Base-by-base conservation (phyloP, 1,284 basidiomycete genomes). In the Leucoagaricus sp. region DNA sequence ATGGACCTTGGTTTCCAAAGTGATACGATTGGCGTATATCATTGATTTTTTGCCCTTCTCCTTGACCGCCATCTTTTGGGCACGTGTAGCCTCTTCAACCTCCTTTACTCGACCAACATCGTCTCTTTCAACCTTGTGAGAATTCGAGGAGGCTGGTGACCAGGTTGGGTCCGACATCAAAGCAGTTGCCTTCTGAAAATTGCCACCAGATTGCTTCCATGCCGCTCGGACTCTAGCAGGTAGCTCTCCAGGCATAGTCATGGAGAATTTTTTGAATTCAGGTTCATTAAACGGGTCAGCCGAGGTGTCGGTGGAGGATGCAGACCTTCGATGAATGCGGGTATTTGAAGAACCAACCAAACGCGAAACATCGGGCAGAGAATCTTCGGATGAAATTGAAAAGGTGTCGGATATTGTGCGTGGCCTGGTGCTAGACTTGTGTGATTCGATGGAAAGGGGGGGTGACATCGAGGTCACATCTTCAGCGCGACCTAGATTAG, bases 21-120 rank as follows among this genome's bases (percentile, higher is more conserved):
- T 71, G 34, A 75, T 68, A 57, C 86, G 82, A 60, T 85, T 87
- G 49, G 85, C 85, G 62, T 91, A 91, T 55, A 91, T 91, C 67
- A 84, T 77, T 10, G 89, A 91, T 66, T 83, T 86, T 68, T 87
- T 89, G 10, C 85, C 89, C 69, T 87, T 85, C 70, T 89, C 86
- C 65, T 78, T 85, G 55, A 77, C 77, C 33, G 84, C 83, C 19
- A 78, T 80, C 57, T 85, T 78, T 61, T 79, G 80, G 1, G 85
- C 86, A 63, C 83, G 85, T 25, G 74, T 79, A 12, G 84, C 85
- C 61, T 90, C 86, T 48, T 89, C 86, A 25, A 89, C 68, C 63
- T 89, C 88, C 58, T 79, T 82, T 25, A 89, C 85, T 51, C 85
- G 78, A 19, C 87, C 87, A 15, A 75, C 61, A 10, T 71, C 75